Evolutionary conservation across 2,329 filamentous ascomycete genomes (phyloP).

Genomic region (Rhynchosporium secalis): DNA sequence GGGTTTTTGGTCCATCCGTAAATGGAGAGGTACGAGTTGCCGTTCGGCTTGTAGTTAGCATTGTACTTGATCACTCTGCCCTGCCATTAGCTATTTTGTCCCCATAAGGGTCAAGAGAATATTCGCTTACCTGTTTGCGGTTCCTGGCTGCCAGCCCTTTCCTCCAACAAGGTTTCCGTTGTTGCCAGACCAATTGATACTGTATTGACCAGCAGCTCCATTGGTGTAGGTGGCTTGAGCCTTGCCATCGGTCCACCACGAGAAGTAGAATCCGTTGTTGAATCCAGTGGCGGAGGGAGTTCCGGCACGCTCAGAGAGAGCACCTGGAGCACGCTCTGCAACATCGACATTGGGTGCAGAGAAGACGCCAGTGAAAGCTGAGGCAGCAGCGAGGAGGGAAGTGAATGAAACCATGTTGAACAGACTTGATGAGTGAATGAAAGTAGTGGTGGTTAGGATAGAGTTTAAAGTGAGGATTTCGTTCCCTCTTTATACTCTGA

Average conservation of each 20-base stretch:
- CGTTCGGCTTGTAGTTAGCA: conserved; percentile 44
- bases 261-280: conserved; percentile 60
- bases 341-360: conserved; percentile 19
- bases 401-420: conserved; percentile 30
- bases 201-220: conserved; percentile 51
- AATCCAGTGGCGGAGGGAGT: conserved; percentile 50
- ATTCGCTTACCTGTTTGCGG: conserved; percentile 26
- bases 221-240: conserved; percentile 56
- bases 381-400: conserved; percentile 25
- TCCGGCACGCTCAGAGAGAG: conserved; percentile 14
- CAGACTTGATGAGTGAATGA: neutral
- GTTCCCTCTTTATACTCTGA: neutral
- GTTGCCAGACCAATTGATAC: conserved; percentile 46
- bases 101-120: neutral
- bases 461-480: neutral
- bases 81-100: neutral
- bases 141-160: conserved; percentile 51
- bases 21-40: conserved; percentile 54
- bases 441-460: neutral
- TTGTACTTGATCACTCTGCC: conserved; percentile 44
- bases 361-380: conserved; percentile 22
- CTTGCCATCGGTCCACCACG: conserved; percentile 58
- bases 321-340: conserved; percentile 1
- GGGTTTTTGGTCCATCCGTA: conserved; percentile 53
- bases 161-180: conserved; percentile 50